These are phyloP conservation scores for Tinospora cordifolia DNA, from an alignment of 164 flowering plant genomes.

Conservation along the genomic window DNA sequence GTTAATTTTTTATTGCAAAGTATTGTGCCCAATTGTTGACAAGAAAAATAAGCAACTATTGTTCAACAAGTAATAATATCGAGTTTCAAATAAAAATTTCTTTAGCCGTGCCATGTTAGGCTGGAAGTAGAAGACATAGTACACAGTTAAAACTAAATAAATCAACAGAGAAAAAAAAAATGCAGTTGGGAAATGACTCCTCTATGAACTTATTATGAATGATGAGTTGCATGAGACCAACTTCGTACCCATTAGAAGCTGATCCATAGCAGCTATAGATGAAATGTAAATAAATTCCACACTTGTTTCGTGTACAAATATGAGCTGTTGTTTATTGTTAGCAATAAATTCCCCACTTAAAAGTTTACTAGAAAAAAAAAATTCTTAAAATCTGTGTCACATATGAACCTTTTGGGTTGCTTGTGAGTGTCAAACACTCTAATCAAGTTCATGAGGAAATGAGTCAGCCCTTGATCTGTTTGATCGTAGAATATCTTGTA, in stretches of 20 bases:
- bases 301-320: neutral
- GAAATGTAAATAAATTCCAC: neutral
- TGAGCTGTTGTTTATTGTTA: neutral
- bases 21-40: neutral
- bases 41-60: neutral
- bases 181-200: neutral
- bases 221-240: neutral
- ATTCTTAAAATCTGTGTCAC: neutral
- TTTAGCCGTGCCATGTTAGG: neutral
- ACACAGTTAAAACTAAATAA: neutral
- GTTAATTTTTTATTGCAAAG: no score
- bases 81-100: neutral
- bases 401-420: slow-evolving; percentile 71
- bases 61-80: neutral
- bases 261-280: neutral
- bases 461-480: slow-evolving; percentile 93
- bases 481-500: slow-evolving; percentile 95
- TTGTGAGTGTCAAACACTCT: slow-evolving; percentile 63
- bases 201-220: neutral
- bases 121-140: neutral
- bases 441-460: slow-evolving; percentile 61
- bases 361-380: neutral
- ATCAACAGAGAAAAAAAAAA: neutral
- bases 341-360: neutral
- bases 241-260: neutral